A percentile compares a stretch with the other conserved stretches of the same genome.
phyloP scores from a whole-genome alignment of 352 stramenopile genomes.

The Globisporangium abappressorium region DNA sequence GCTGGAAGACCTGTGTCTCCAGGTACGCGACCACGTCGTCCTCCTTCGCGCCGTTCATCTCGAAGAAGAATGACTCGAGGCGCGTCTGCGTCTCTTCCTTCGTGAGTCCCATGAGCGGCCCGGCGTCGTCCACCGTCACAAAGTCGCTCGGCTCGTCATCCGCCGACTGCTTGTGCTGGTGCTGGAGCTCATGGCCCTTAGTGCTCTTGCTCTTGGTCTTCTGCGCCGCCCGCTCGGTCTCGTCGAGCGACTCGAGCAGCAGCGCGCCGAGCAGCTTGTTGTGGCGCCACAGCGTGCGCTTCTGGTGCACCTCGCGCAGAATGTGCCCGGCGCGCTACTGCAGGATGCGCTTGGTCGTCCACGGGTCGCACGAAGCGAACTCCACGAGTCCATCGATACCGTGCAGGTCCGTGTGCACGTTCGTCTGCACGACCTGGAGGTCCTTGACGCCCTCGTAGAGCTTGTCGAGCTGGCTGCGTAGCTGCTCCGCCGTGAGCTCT shows the following conservation, averaged over 20 bases:
- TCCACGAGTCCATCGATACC: slow-evolving; percentile 34
- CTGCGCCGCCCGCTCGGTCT: slow-evolving; percentile 23
- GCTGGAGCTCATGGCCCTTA: not conserved
- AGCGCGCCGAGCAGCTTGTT: slow-evolving; percentile 50
- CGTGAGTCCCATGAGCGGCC: slow-evolving; percentile 27
- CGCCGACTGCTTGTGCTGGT: not conserved
- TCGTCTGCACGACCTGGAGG: slow-evolving; percentile 41
- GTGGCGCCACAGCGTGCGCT: slow-evolving; percentile 47
- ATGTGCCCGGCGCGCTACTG: slow-evolving; percentile 28
- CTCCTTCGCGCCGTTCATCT: slow-evolving; percentile 25
- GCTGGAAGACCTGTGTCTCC: slow-evolving; percentile 32
- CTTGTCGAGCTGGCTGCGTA: slow-evolving; percentile 24
- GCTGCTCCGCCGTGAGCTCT: not conserved
- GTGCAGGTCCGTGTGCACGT: slow-evolving; percentile 32
- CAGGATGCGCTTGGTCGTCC: slow-evolving; percentile 26
- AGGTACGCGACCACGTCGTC: slow-evolving; percentile 35
- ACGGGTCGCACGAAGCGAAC: slow-evolving; percentile 30
- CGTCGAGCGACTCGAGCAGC: slow-evolving; percentile 35
- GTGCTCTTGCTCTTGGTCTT: slow-evolving; percentile 19
- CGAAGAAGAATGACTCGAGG: slow-evolving; percentile 45
- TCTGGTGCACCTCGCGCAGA: slow-evolving; percentile 31
- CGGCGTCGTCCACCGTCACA: slow-evolving; percentile 10
- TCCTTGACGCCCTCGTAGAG: slow-evolving; percentile 43
- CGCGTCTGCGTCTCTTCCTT: slow-evolving; percentile 35
- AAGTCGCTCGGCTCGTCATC: slow-evolving; percentile 14